Base-by-base conservation (phyloP, 2,329 filamentous ascomycete species). In the Didymella exigua region DNA sequence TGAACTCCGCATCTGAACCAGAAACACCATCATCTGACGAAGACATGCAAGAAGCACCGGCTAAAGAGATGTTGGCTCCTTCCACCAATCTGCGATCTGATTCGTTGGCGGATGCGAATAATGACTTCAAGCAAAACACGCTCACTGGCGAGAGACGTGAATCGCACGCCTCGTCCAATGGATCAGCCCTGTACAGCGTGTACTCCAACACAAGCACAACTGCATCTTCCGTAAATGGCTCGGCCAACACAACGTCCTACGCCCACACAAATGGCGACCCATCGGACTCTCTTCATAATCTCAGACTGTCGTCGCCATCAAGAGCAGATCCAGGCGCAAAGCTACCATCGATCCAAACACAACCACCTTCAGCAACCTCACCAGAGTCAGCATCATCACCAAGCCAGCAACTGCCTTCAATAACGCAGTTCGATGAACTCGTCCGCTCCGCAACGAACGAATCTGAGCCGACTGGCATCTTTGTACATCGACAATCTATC, bases 1-100 rank as follows among this genome's bases (percentile, higher is more conserved):
- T 89, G 42, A 72, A 74, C 33, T 76, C 74, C 2, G 71, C 70
- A 23, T 76, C 74, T 36, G 78, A 81, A 19, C 77, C 75, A 2
- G 78, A 77, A 51, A n/a, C n/a, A n/a, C 70, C 75, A 13, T 70
- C 75, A 13, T 76, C 79, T 40, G 76, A 78, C 58, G 77, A 79
- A 58, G 75, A 70, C 16, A 69, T 72, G 68, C 65, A 68, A 19
- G 64, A 63, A 19, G 61, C 59, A 7, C 60, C 61, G 11, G 42
- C 40, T 23, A 36, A 45, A 19, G 26, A 9, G 13, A 49, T 49
- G 45, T 14, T 14, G 8, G 46, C 40, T 13, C 52, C 47, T 24
- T 4, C 42, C 10, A 34, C 13, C 24, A 47, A 30, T 7, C 29
- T 19, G 16, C 43, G 53, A 6, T 43, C 42, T 16, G 54, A 57